Evolutionary conservation across 495 filamentous ascomycete genomes (phyloP), one percentile per base, ranked within the genome.

Genomic region (Aspergillus sclerotioniger): DNA sequence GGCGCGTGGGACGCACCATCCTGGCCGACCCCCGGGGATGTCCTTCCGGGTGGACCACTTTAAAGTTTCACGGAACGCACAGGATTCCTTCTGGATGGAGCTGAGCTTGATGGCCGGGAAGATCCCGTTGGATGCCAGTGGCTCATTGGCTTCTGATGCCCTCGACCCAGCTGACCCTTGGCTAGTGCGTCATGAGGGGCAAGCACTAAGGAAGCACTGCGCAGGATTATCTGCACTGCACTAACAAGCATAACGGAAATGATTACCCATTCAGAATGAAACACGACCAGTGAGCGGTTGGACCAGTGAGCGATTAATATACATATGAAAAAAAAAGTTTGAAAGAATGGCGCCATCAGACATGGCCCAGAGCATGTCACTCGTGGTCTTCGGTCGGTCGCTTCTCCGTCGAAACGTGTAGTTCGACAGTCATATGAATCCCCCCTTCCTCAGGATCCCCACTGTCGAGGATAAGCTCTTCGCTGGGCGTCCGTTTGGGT

Each of bases 381-480:
- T n/a, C n/a, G n/a, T n/a, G n/a, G n/a, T 47, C 45, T 20, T 39
- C 53, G 6, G 51, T 56, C 39, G 61, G 9, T 39, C 21, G 48
- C 33, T 57, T 51, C 17, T 78, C 77, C 19, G 73, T 63, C 0
- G 65, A 68, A 1, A 78, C 76, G 13, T 67, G 70, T 48, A 78
- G 77, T 49, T 77, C 77, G n/a, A 78, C 70, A 3, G 74, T 76
- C 71, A 76, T 76, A 45, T 78, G 65, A 47, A 80, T 80, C 3
- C 69, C 64, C 6, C 68, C 65, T 37, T 71, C 68, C n/a, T n/a
- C n/a, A n/a, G n/a, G n/a, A 46, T 67, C 66, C 12, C 56, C 53
- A 49, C 61, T 65, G 0, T 60, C 49, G 41, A 80, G 62, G 49
- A 80, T 79, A n/a, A 77, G 68, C 53, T 80, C 77, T 59, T 78